Percentiles rank a stretch among this genome's conserved stretches.
phyloP scores from a whole-genome alignment of 441 rosid genomes.

The Flueggea neowawraea region DNA sequence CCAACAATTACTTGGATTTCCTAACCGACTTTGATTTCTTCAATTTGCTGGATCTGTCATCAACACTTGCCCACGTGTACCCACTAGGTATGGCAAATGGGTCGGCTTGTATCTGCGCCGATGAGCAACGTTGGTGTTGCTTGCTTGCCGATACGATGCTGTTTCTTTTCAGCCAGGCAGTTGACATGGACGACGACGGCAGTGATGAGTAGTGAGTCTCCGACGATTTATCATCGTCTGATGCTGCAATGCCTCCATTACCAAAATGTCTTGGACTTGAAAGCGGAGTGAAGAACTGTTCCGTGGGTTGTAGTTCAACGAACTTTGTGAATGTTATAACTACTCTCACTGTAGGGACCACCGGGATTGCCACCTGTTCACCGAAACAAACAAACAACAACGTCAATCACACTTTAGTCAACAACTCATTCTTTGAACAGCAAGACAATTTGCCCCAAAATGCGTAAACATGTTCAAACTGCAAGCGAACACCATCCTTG shows the following conservation, averaged over 20 bases:
- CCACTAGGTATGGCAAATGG: constrained; percentile 79
- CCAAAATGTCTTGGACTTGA: constrained; percentile 66
- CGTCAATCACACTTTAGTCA: not conserved
- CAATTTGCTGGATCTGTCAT: constrained; percentile 48
- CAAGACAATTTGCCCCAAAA: too few relatives aligned
- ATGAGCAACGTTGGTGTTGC: constrained; percentile 25
- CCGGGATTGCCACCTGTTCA: constrained; percentile 84
- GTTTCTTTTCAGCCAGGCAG: constrained; percentile 54
- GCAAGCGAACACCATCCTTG: too few relatives aligned
- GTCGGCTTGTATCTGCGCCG: constrained; percentile 28
- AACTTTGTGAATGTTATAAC: constrained; percentile 88
- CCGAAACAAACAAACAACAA: constrained; percentile 10
- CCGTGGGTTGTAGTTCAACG: constrained; percentile 58
- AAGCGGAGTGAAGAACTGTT: constrained; percentile 73
- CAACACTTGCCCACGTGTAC: constrained; percentile 55
- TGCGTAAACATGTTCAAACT: not conserved
- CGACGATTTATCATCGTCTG: constrained; percentile 41
- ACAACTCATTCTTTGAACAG: not conserved
- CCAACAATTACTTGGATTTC: constrained; percentile 40
- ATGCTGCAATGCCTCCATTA: constrained; percentile 25
- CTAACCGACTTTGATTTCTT: constrained; percentile 54
- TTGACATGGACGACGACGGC: constrained; percentile 21
- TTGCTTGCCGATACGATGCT: constrained; percentile 39
- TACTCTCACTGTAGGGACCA: constrained; percentile 88
- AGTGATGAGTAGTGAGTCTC: constrained; percentile 29